Base-by-base conservation (phyloP, 2,329 filamentous ascomycete species). In the Ambrosiella beaveri region DNA sequence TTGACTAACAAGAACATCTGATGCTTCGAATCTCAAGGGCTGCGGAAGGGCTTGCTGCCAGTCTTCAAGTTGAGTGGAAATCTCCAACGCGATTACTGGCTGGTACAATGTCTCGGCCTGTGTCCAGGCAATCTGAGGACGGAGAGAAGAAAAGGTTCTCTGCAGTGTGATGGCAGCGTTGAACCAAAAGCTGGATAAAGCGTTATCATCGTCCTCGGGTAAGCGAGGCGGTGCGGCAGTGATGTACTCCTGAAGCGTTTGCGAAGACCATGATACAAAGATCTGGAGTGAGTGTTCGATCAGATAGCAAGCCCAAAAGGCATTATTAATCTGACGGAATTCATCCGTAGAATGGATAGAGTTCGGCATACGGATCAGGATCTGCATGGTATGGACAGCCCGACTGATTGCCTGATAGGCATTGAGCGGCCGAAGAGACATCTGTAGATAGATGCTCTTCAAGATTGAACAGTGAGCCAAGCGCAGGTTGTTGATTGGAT, bases 281-380 rank as follows among this genome's bases (percentile, higher is more conserved):
- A 56, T 57, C 53, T 64, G 63, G 15, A 64, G 61, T 37, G 63
- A 60, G 56, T 63, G 62, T 56, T 64, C 63, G n/a, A 63, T 58
- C 11, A 64, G 54, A 37, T 64, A 64, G 49, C 63, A 63, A n/a
- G 63, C 59, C 63, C 63, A 64, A 56, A 63, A 63, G 2, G 62
- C 62, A 2, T 62, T 60, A 45, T 61, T 59, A n/a, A 62, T 60
- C 40, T 39, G 53, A 41, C 35, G 56, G 52, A 38, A 61, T 56
- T 51, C 47, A 11, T 35, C 27, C 9, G 19, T 11, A n/a, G n/a
- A 17, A 8, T 51, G 11, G 19, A 11, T 11, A n/a, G 27, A 19
- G 35, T 44, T 45, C 60, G 56, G 36, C 63, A 54, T 49, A 55
- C 40, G 27, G 59, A 35, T 58, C 52, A 36, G 57, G 57, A 54